Evolutionary conservation across 2,329 filamentous ascomycete species (phyloP), one percentile per base, ranked within the genome.

Genomic region (Colletotrichum sp.): DNA sequence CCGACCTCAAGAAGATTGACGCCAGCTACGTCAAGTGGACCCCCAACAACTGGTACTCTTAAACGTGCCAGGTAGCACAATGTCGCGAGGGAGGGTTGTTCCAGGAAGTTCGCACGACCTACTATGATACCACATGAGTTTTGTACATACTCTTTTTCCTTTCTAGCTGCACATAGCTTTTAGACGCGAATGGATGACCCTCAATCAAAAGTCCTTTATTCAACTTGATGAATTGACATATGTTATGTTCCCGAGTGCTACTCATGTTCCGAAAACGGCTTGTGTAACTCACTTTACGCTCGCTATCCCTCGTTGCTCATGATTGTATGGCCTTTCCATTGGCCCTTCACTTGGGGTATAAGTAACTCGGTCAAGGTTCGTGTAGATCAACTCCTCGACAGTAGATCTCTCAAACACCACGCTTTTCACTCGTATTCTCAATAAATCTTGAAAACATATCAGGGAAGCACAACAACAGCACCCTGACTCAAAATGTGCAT

Each of bases 1-100:
- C 80, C 8, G 81, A 86, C 74, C 75, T 87, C 66, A 80, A 84
- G 70, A 80, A 83, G 76, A 83, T 87, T 58, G 74, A 80, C 65
- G 32, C 78, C 10, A 77, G 56, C 71, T 78, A 76, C 72, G 71
- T 83, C 75, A 78, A 82, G 77, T 82, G 80, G 81, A 82, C 78
- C 13, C 81, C 80, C 25, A 81, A 80, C 77, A 61, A 76, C 76
- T 81, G 80, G 80, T 80, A 77, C 74, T 74, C 74, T 74, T 76
- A n/a, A 32, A 27, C 67, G 28, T 22, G 13, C 28, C 43, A 25
- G 28, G 34, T 13, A 48, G n/a, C 16, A n/a, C 15, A 22, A 25
- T 9, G 8, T 9, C 5, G 25, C 48, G 43, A 34, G 43, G 62
- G 39, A 13, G 43, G 28, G n/a, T 65, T 18, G 32, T 3, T 58